Evolutionary conservation across 352 stramenopile species (phyloP), one percentile per base, ranked within the genome.

Genomic region (Aphanomyces astaci): DNA sequence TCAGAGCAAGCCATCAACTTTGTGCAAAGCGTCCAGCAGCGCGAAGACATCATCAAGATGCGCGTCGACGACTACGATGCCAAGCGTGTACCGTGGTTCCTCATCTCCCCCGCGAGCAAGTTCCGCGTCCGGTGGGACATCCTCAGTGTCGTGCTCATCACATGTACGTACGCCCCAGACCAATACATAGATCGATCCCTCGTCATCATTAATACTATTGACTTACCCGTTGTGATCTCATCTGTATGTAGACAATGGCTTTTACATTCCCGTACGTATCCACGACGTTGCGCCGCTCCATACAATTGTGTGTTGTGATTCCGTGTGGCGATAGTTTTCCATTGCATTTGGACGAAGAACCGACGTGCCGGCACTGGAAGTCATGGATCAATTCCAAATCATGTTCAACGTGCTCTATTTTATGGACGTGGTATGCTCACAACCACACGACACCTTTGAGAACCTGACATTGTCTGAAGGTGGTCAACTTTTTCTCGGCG

Each of bases 41-140:
- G 95, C 19, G 86, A 87, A 43, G 84, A 88, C 55, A 88, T 94
- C 55, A 92, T 96, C 55, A 96, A 94, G 68, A 87, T 93, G 65
- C 87, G 87, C 57, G 82, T 88, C 46, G 77, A 90, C 51, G 82
- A 87, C 24, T 86, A 94, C 60, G 84, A 95, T 51, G 86, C 95
- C 33, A 85, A 80, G 13, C 90, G 66, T 36, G 82, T 98, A 13
- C 85, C 82, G 1, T 82, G 75, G 70, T 91, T 81, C 54, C 72
- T 93, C 59, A 86, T 91, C 43, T 90, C 81, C n/a, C 85, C 82
- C 0, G 64, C 89, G 67, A 64, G 85, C 64, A 88, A 88, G 64
- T 90, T 93, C 48, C 80, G 82, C 4, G 53, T 93, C 45, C 82
- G 82, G 0, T 93, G 84, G 84, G 84, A 93, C 53, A 59, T 93